Base-by-base conservation (phyloP, 1,139 yeast species). In the Yarrowia galli region DNA sequence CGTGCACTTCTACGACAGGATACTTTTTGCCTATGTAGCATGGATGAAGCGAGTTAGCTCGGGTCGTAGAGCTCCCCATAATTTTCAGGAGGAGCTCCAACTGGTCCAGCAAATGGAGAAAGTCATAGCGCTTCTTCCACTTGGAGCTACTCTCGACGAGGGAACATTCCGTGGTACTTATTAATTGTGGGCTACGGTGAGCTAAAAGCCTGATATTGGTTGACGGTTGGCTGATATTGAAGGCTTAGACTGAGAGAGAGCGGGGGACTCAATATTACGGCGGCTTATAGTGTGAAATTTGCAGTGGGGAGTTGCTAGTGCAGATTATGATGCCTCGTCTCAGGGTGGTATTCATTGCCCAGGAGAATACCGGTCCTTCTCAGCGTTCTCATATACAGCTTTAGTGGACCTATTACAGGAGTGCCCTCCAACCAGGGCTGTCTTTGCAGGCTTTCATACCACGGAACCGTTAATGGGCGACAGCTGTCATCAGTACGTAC, bases 121-220 rank as follows among this genome's bases (percentile, higher is more conserved):
- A 28, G 16, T 9, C 36, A 16, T n/a, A 28, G 23, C 23, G 36
- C 15, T 7, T 16, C 32, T 28, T 28, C 32, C 36, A n/a, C 15
- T n/a, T 28, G 10, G 36, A n/a, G 23, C n/a, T 8, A 6, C 6
- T 1, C 16, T 8, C 40, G n/a, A n/a, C 18, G 8, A 13, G 2
- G n/a, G 20, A 16, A n/a, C 36, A 48, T 48, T 48, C 36, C 53
- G 22, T 28, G 20, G 22, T n/a, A 13, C 15, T 1, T 6, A 15
- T 45, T 28, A 28, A 25, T 48, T n/a, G n/a, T 48, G 53, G 53
- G 38, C 53, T 25, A 28, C 53, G 22, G 20, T n/a, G 36, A 10
- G 15, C 22, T n/a, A 48, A 25, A 23, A 48, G 22, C 16, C 22
- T 10, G 51, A 6, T 16, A 16, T 46, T 16, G 51, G 35, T n/a